phyloP scores from a whole-genome alignment of 345 rosid species.

The Citrus trifoliata region DNA sequence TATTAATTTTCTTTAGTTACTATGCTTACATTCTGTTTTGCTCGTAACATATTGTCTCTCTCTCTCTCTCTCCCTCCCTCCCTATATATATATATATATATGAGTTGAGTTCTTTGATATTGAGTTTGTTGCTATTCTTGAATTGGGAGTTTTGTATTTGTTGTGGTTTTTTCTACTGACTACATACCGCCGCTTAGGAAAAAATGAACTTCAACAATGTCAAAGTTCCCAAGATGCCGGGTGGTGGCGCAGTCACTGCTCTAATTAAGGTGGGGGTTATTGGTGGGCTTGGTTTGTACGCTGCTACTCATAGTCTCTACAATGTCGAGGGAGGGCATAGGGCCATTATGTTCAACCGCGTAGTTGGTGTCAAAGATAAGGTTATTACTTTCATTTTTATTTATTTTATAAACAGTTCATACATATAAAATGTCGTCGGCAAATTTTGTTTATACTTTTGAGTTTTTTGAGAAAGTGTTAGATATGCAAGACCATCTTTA shows the following conservation, averaged over 20 bases:
- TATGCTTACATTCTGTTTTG: not conserved
- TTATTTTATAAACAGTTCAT: too few species aligned
- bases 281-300: conserved; percentile 75
- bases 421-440: not conserved
- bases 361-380: conserved; percentile 61
- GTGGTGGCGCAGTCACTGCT: conserved; percentile 59
- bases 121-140: not conserved
- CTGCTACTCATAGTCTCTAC: conserved; percentile 60
- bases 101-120: not conserved
- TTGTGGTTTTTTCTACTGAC: not conserved
- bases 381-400: conserved; percentile 13
- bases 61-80: too few species aligned
- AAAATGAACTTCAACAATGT: conserved; percentile 58
- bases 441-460: too few species aligned
- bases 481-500: not conserved
- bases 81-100: too few species aligned
- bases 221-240: conserved; percentile 79
- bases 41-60: not conserved
- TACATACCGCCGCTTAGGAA: conserved; percentile 1
- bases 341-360: conserved; percentile 63
- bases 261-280: conserved; percentile 65
- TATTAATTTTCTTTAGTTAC: not conserved
- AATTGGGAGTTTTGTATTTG: not conserved
- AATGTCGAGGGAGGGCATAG: conserved; percentile 77
- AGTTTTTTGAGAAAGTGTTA: not conserved